Evolutionary conservation across 2,329 filamentous ascomycete genomes (phyloP).

Genomic region (Aspergillus caelatus): DNA sequence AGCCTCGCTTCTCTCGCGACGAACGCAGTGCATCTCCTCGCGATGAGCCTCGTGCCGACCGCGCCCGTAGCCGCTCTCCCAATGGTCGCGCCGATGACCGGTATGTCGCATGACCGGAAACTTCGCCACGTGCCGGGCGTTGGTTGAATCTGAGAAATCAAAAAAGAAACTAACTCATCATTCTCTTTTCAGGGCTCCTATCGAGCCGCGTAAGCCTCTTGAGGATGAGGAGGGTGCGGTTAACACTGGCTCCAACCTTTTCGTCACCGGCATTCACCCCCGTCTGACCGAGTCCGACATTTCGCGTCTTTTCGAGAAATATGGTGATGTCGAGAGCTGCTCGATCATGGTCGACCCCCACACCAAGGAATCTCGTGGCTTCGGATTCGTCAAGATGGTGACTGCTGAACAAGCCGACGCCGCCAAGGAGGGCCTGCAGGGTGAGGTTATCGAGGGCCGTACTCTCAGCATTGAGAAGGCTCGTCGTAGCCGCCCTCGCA

Average conservation of each 20-base stretch:
- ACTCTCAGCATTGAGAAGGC: constrained; percentile 99
- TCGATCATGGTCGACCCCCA: constrained; percentile 99
- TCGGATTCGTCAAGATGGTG: constrained; percentile 99
- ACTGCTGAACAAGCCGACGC: constrained; percentile 94
- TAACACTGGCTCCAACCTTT: constrained; percentile 97
- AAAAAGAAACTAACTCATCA: not conserved
- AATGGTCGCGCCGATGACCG: constrained; percentile 59
- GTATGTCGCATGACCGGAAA: constrained; percentile 37
- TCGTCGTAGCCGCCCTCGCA: constrained; percentile 89
- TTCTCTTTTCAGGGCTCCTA: constrained; percentile 43
- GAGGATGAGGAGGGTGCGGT: constrained; percentile 73
- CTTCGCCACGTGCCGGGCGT: not conserved
- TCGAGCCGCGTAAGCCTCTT: constrained; percentile 48
- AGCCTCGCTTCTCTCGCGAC: constrained; percentile 67
- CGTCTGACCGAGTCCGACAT: constrained; percentile 88
- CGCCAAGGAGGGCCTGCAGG: constrained; percentile 93
- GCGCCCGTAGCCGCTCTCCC: constrained; percentile 67
- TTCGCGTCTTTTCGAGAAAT: constrained; percentile 95
- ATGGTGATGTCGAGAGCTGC: constrained; percentile 97
- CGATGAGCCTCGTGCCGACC: constrained; percentile 56
- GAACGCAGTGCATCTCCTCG: constrained; percentile 66
- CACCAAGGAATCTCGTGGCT: constrained; percentile 96
- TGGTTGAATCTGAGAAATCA: not conserved
- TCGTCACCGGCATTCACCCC: constrained; percentile 97
- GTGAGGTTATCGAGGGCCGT: constrained; percentile 91